phyloP scores from a whole-genome alignment of 2,329 filamentous ascomycete genomes.

The Fusarium sp. region DNA sequence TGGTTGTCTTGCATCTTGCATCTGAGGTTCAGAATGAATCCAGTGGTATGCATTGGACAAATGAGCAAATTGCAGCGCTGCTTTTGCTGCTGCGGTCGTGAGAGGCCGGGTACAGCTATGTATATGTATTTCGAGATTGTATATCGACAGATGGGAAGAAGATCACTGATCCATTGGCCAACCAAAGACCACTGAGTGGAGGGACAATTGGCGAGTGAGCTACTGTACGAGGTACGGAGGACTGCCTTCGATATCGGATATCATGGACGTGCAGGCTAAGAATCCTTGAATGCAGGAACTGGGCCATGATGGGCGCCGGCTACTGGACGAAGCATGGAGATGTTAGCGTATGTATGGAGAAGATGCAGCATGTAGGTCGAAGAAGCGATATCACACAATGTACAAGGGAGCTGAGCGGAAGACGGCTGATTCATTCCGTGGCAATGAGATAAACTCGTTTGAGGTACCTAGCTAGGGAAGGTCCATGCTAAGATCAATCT shows the following conservation, averaged over 20 bases:
- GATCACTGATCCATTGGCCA: constrained; percentile 39
- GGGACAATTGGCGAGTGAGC: constrained; percentile 34
- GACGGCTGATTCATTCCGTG: constrained; percentile 13
- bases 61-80: constrained; percentile 9
- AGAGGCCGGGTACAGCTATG: constrained; percentile 33
- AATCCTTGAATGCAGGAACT: constrained; percentile 43
- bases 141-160: constrained; percentile 39
- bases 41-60: constrained; percentile 32
- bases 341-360: constrained; percentile 18
- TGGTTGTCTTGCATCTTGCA: constrained; percentile 26
- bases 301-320: constrained; percentile 18
- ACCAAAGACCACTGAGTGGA: constrained; percentile 32
- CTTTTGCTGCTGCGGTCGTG: constrained; percentile 21
- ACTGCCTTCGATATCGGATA: constrained; percentile 31
- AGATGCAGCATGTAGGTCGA: constrained; percentile 22
- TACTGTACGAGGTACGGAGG: constrained; percentile 9
- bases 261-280: constrained; percentile 21
- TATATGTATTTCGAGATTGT: constrained; percentile 26
- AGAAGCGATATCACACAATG: constrained; percentile 33
- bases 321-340: constrained; percentile 24
- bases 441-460: constrained; percentile 9
- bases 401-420: constrained; percentile 22
- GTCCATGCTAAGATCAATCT: not conserved
- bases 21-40: constrained; percentile 29
- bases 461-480: not conserved